Base-by-base conservation (phyloP, 1,284 basidiomycete species). In the Coniophora puteana region DNA sequence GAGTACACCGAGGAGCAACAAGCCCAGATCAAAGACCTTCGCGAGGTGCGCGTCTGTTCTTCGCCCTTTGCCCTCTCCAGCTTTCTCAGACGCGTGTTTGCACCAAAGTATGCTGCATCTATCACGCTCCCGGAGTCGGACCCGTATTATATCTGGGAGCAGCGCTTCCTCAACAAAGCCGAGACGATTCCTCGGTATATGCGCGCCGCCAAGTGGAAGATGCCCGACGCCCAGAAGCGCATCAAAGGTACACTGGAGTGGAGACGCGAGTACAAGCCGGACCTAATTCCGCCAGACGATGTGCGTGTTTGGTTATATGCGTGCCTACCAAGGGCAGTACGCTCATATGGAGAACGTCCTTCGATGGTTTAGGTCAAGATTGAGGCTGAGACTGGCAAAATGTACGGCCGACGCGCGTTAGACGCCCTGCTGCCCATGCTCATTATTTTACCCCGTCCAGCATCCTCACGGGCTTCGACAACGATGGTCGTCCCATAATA, bases 351-450 rank as follows among this genome's bases (percentile, higher is more conserved):
- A 20, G 16, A 22, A 41, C 12, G 23, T 14, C 22, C 12, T 45
- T 44, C 13, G 18, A 36, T 41, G 14, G 30, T 37, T n/a, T 34
- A 71, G 69, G 78, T 85, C 49, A 78, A 72, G 49, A 73, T 85
- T 27, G 89, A 92, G 59, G 79, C 81, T 35, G 80, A 89, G 63
- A 87, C 84, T 0, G 89, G 89, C 11, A 92, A 93, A 65, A 90
- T 92, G 89, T 91, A 51, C 52, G 80, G 64, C n/a, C 17, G 8
- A 4, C 36, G 27, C 41, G 18, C 17, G 36, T 40, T 34, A 8
- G 22, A 39, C 36, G 5, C 33, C 40, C 44, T 21, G 28, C 18
- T 22, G 14, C 18, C 26, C 36, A 23, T 30, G 28, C 27, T 42
- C 47, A 86, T 80, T 25, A 71, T 84, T 30, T n/a, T n/a, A n/a